Evolutionary conservation across 768 basidiomycete genomes (phyloP), one percentile per base, ranked within the genome.

Genomic region (Tylopilus sp.): DNA sequence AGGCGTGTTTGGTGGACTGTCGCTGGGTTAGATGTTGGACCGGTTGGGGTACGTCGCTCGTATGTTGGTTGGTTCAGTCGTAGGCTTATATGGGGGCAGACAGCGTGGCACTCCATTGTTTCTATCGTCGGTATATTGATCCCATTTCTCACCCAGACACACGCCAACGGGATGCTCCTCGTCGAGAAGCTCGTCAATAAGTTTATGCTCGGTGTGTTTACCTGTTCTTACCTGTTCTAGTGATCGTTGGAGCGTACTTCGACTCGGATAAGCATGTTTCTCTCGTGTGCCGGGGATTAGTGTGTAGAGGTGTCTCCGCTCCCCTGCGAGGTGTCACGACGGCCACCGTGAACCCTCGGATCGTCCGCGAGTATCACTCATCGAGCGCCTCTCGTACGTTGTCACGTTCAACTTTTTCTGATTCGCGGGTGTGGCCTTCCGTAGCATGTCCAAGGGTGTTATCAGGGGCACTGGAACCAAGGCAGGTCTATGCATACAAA

Each of bases 1-100:
- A 5, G 60, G 64, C 6, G 67, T 67, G 63, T 57, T 57, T 48
- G 64, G 65, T 4, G 63, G 65, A 29, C 60, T 67, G 37, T 59
- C 50, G 3, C 37, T 66, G 25, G 63, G 64, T 14, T 67, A 56
- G 55, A 48, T 67, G 7, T 53, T 65, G 4, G 65, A 65, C 11
- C 49, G n/a, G 10, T 31, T 66, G 14, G 64, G 65, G 65, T 54
- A 10, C 7, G 37, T 2, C 56, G 31, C 30, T 17, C n/a, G n/a
- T 36, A n/a, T n/a, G n/a, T n/a, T n/a, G n/a, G n/a, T n/a, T n/a
- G n/a, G n/a, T n/a, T n/a, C n/a, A n/a, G n/a, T n/a, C n/a, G n/a
- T n/a, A n/a, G n/a, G n/a, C n/a, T n/a, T n/a, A n/a, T n/a, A n/a
- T n/a, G n/a, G n/a, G 13, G 14, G 36, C 42, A 65, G 66, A 29